A percentile compares a stretch with the other conserved stretches of the same genome.
phyloP scores from a whole-genome alignment of 225 moss, liverwort and hornwort genomes.

The Polytrichum formosum region DNA sequence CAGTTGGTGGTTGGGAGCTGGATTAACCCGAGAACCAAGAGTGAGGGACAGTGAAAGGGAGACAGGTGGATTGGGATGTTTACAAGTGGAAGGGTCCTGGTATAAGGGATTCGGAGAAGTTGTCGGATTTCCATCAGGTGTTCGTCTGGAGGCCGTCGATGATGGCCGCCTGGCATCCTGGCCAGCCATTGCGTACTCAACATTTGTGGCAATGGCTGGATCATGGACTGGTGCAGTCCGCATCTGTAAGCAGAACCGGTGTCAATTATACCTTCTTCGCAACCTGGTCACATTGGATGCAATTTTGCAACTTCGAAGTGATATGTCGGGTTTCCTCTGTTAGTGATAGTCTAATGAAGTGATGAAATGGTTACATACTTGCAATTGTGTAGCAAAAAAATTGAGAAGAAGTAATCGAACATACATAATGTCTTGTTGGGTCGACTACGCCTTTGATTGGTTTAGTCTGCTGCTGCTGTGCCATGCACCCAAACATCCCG shows the following conservation, averaged over 20 bases:
- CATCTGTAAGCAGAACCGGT: background rate
- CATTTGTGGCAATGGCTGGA: background rate
- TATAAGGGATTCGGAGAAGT: slow-evolving; percentile 11
- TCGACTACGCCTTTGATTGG: slow-evolving; percentile 20
- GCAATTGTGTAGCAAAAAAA: background rate
- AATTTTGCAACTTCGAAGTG: no score
- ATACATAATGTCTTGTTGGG: slow-evolving; percentile 8
- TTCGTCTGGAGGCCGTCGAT: slow-evolving; percentile 15
- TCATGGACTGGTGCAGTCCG: background rate
- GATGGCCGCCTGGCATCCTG: slow-evolving; percentile 6
- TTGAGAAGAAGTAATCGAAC: slow-evolving; percentile 7
- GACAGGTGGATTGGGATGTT: slow-evolving; percentile 18
- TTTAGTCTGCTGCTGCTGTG: slow-evolving; percentile 15
- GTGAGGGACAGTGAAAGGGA: slow-evolving; percentile 46
- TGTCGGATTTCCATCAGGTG: slow-evolving; percentile 13
- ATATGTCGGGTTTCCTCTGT: no score
- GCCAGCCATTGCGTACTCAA: background rate
- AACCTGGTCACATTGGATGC: background rate
- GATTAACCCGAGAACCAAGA: slow-evolving; percentile 28
- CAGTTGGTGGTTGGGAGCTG: slow-evolving; percentile 5
- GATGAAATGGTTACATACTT: background rate
- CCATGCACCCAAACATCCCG: slow-evolving; percentile 50
- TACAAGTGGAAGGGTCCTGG: background rate
- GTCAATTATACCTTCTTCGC: background rate
- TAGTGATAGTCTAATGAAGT: background rate